Evolutionary conservation across 768 basidiomycete genomes (phyloP), one percentile per base, ranked within the genome.

Genomic region (Cystoderma amianthinum): DNA sequence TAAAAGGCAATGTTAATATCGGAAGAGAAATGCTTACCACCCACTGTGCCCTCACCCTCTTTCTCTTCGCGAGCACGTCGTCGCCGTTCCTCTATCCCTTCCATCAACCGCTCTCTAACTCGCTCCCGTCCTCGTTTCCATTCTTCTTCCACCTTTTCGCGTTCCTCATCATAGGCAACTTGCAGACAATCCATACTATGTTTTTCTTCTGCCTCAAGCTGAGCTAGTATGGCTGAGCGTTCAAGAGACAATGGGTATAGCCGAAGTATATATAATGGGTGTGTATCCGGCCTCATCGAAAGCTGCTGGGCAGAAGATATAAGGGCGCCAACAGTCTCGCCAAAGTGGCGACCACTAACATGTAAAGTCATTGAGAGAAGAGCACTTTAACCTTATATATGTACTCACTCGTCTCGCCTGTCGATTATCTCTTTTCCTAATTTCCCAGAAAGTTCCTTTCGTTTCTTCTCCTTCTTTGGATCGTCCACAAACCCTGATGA

Each of bases 21-120:
- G n/a, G 42, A 23, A 36, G 35, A 39, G 36, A 39, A 28, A 40
- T 21, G 65, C 74, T 42, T 36, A 81, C 78, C 83, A 40, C 79
- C 80, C 32, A 76, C 70, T 12, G 78, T 80, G n/a, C 85, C 87
- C 50, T 92, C 89, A 46, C 87, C 85, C 45, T 91, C 89, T 55
- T 90, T 91, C 65, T 92, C 89, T 47, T 92, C 89, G 39, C 89
- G 67, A 20, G 89, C 89, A 44, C 84, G 65, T 49, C 80, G 68
- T 42, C 88, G 61, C 21, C 88, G 71, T 54, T 92, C 89, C 57
- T 90, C 88, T 48, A 92, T 84, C 20, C 89, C 86, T 52, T 91
- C 89, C 12, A 90, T 59, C 21, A 92, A 65, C 12, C 88, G 70
- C 51, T 90, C 86, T 5, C 85, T 68, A 13, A 91, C 81, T 20